Base-by-base conservation (phyloP, 1,139 yeast species). In the Yamadazyma sp. region DNA sequence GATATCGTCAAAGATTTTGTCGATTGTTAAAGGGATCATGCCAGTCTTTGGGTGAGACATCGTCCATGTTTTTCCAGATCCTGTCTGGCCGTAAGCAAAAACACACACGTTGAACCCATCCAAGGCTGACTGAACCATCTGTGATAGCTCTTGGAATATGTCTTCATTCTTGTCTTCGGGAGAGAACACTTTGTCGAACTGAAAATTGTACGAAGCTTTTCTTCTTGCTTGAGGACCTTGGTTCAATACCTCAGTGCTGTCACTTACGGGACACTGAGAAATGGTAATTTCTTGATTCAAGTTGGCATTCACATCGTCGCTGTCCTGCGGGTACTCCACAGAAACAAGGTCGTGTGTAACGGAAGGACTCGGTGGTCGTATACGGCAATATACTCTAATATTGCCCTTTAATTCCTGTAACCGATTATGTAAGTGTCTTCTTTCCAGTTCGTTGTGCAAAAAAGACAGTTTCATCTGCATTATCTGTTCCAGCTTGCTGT, bases 71-170 rank as follows among this genome's bases (percentile, higher is more conserved):
- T 92, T 92, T 3, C 98, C 98, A 0, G 97, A 89, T 0, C 98
- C 98, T 0, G 98, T 92, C 62, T 92, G 98, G 0, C 98, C 98
- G 61, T 92, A 92, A 0, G 98, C 96, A 66, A 92, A 89, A 1
- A 92, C 89, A 59, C 97, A 89, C 3, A 88, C 96, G 53, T 89
- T 89, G 55, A 73, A 83, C 0, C 98, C 98, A 64, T 92, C 96
- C 23, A 92, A 61, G 0, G 95, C 87, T 40, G 95, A 85, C 59
- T 89, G 97, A 2, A 92, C 83, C 23, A 91, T 63, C 58, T 91
- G 96, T 1, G 95, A 83, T 1, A 91, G 77, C 53, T 92, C 98
- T 31, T 79, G 84, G 61, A 89, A 92, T 0, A 94, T 77, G 22
- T 77, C 81, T 2, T 54, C 54, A 56, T 92, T 92, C 1, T 73